Evolutionary conservation across 192 early-diverging fungal genomes (phyloP), one percentile per base, ranked within the genome.

Genomic region (Coemansia sp.): DNA sequence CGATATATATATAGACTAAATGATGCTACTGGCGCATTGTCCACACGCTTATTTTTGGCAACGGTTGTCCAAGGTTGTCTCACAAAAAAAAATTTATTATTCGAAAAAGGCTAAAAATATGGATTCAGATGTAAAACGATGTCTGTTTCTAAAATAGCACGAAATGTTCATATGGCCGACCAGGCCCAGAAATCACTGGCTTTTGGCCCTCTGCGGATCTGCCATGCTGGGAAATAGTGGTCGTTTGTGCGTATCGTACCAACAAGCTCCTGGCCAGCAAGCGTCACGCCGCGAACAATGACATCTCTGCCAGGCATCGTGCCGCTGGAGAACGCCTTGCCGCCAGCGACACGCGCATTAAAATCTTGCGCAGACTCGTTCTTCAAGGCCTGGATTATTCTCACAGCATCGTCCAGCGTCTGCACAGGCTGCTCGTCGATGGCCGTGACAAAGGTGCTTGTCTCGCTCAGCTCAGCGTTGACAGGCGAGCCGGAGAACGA

Each of bases 151-250:
- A 25, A 29, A 52, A 52, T 52, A 52, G 28, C 3, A 52, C 18
- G 4, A 22, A 22, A 18, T 16, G 42, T 12, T 55, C 52, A 55
- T 20, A 55, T 55, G 28, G 52, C 28, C 12, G 20, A 30, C 52
- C 25, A 22, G 3, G 51, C 20, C 56, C 56, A 58, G 33, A 58
- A 38, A 58, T 58, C 56, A 20, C 34, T 18, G 56, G 34, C 34
- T 12, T 36, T 34, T 1, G 31, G 31, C 7, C 32, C 31, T 58
- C 56, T 58, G 32, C 5, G 31, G 18, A 58, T 38, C 56, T 38
- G 76, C 70, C 71, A 78, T 16, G 70, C 58, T 3, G 70, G 67
- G 56, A 66, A 62, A 67, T 78, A 73, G 28, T 69, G 71, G 56
- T 78, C 76, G 40, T 72, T 63, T 4, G 76, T 78, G 32, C 63